Conservation (phyloP, 1,139 yeast genomes). For the Tardiomyces blankii region DNA sequence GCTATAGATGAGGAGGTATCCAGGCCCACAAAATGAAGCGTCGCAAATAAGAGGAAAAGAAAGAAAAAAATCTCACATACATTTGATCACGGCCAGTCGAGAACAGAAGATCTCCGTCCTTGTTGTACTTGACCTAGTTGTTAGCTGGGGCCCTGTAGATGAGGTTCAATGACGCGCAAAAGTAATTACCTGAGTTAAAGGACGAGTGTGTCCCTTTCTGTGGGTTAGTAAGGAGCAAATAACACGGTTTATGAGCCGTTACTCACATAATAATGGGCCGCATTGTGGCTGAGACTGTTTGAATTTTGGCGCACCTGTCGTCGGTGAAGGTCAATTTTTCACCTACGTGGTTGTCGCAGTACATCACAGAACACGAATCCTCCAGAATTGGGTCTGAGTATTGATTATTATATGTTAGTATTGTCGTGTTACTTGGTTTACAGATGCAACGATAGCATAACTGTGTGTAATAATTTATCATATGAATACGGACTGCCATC, state of each 20-base stretch:
- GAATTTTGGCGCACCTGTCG: neutral
- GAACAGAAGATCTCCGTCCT: conserved; percentile 89
- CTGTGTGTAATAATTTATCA: no score
- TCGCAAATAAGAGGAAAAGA: no score
- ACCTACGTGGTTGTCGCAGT: neutral
- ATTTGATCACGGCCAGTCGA: conserved; percentile 72
- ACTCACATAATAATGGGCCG: conserved; percentile 12
- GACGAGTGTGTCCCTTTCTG: conserved; percentile 28
- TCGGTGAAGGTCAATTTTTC: neutral
- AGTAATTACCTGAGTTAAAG: conserved; percentile 13
- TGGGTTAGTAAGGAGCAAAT: neutral
- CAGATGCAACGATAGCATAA: no score
- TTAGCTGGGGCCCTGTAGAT: conserved; percentile 29
- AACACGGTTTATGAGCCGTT: neutral
- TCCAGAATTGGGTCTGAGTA: no score
- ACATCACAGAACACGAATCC: neutral
- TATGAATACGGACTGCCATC: no score
- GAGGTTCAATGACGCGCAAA: no score
- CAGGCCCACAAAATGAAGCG: no score
- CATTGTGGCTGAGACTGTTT: conserved; percentile 31
- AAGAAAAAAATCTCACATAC: neutral
- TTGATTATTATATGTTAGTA: no score
- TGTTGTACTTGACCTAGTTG: conserved; percentile 86
- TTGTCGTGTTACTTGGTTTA: no score
- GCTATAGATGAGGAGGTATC: no score